Conservation (phyloP, 2,329 filamentous ascomycete genomes). For the Ophiostoma triangulosporum region DNA sequence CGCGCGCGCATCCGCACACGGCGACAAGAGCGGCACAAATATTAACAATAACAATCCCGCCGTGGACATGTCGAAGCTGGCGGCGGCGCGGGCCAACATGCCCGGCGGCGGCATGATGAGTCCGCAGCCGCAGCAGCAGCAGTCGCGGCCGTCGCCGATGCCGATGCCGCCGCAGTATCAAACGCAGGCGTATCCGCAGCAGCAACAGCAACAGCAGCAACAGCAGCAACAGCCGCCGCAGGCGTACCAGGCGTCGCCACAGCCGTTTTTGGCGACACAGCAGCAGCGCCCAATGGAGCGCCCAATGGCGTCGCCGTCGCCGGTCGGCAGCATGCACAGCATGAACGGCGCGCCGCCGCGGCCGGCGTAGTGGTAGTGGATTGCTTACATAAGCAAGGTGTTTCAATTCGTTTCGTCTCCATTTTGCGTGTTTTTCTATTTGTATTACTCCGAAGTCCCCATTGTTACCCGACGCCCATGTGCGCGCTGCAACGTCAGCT, state of each 20-base stretch:
- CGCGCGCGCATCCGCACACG: constrained; percentile 28
- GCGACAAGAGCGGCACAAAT: constrained; percentile 17
- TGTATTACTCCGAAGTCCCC: too few relatives aligned
- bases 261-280: not conserved
- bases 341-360: not conserved
- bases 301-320: not conserved
- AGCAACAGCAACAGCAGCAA: not conserved
- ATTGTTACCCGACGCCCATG: too few relatives aligned
- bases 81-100: constrained; percentile 25
- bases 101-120: constrained; percentile 23
- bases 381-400: too few relatives aligned
- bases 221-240: not conserved
- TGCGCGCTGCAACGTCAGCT: too few relatives aligned
- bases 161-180: not conserved
- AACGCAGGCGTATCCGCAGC: not conserved
- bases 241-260: not conserved
- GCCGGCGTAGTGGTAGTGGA: not conserved
- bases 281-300: constrained; percentile 2
- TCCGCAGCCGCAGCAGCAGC: constrained; percentile 35
- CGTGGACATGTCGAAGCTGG: constrained; percentile 23
- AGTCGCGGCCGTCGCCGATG: constrained; percentile 30
- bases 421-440: too few relatives aligned
- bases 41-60: not conserved
- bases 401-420: too few relatives aligned
- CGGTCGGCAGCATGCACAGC: not conserved